phyloP scores from a whole-genome alignment of 495 filamentous ascomycete genomes.

The Sordaria brevicollis region DNA sequence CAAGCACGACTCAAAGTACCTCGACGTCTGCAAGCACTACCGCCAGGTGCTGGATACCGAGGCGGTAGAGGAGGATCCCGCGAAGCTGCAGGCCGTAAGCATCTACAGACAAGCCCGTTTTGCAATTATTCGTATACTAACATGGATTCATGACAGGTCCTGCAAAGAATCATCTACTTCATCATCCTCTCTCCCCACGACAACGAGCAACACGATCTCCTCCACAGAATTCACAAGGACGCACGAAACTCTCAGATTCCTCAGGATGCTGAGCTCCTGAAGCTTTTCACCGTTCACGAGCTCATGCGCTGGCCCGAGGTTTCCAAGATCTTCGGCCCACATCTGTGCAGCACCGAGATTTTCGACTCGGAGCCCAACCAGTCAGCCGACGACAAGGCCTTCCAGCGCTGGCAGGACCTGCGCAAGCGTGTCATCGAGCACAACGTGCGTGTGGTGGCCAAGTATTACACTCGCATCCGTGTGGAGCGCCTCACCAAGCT shows the following conservation, averaged over 20 bases:
- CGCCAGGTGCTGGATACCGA: conserved; percentile 91
- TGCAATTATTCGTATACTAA: conserved; percentile 16
- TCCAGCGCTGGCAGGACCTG: conserved; percentile 81
- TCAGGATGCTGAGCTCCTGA: conserved; percentile 68
- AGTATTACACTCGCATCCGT: conserved; percentile 96
- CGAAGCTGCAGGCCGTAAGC: conserved; percentile 72
- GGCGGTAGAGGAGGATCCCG: conserved; percentile 78
- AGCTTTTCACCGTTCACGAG: conserved; percentile 90
- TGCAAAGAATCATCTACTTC: conserved; percentile 93
- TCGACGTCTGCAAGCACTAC: conserved; percentile 96
- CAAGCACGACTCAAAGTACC: conserved; percentile 94
- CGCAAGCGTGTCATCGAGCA: conserved; percentile 98
- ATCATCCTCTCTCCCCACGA: conserved; percentile 93
- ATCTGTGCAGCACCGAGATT: conserved; percentile 84
- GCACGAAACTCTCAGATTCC: conserved; percentile 57
- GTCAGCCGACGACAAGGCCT: conserved; percentile 61
- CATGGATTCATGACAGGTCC: conserved; percentile 44
- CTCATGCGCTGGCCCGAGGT: conserved; percentile 98
- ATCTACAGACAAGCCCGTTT: too few relatives aligned
- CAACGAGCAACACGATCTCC: conserved; percentile 95
- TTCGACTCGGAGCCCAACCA: conserved; percentile 57
- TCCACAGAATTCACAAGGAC: conserved; percentile 80
- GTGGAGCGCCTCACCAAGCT: conserved; percentile 81
- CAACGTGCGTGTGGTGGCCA: conserved; percentile 93
- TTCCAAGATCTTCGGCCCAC: conserved; percentile 71